Evolutionary conservation across 2,329 filamentous ascomycete genomes (phyloP).

Genomic region (Aphanocladium album): DNA sequence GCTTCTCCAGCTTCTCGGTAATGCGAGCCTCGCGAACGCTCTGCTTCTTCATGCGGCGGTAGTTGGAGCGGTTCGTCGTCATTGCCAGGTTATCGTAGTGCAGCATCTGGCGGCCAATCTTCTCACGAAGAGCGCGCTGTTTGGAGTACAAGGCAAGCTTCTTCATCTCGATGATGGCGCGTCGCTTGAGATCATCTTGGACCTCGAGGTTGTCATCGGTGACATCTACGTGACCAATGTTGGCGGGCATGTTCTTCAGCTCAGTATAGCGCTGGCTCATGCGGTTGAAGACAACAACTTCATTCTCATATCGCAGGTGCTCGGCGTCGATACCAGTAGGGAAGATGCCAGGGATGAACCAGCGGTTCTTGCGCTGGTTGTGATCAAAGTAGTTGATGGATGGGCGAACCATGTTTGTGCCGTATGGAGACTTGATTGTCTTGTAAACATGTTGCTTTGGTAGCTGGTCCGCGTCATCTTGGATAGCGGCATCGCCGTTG

Average conservation of each 20-base stretch:
- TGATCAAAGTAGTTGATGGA: slow-evolving; percentile 78
- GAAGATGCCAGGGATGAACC: slow-evolving; percentile 81
- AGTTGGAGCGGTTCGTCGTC: slow-evolving; percentile 88
- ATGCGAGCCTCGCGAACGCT: slow-evolving; percentile 91
- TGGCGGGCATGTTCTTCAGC: slow-evolving; percentile 76
- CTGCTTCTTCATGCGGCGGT: slow-evolving; percentile 96
- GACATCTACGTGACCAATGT: slow-evolving; percentile 82
- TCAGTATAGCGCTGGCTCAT: slow-evolving; percentile 81
- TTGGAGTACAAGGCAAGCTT: slow-evolving; percentile 81
- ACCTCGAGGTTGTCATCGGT: slow-evolving; percentile 61
- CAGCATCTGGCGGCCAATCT: slow-evolving; percentile 86
- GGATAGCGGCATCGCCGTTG: slow-evolving; percentile 31
- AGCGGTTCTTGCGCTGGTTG: slow-evolving; percentile 66
- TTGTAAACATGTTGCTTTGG: slow-evolving; percentile 56
- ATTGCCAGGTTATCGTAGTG: slow-evolving; percentile 94
- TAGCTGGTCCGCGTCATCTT: slow-evolving; percentile 27
- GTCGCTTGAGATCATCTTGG: slow-evolving; percentile 79
- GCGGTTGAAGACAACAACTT: slow-evolving; percentile 83
- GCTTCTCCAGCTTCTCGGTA: slow-evolving; percentile 98
- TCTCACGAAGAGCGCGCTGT: slow-evolving; percentile 79
- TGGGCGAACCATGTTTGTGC: slow-evolving; percentile 45
- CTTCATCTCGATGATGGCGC: slow-evolving; percentile 94
- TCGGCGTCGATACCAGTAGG: slow-evolving; percentile 85
- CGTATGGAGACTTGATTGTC: slow-evolving; percentile 70
- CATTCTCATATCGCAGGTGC: slow-evolving; percentile 77